These are phyloP conservation scores for Coemansia sp. DNA, from an alignment of 192 early-diverging fungal genomes.

Conservation along the genomic window DNA sequence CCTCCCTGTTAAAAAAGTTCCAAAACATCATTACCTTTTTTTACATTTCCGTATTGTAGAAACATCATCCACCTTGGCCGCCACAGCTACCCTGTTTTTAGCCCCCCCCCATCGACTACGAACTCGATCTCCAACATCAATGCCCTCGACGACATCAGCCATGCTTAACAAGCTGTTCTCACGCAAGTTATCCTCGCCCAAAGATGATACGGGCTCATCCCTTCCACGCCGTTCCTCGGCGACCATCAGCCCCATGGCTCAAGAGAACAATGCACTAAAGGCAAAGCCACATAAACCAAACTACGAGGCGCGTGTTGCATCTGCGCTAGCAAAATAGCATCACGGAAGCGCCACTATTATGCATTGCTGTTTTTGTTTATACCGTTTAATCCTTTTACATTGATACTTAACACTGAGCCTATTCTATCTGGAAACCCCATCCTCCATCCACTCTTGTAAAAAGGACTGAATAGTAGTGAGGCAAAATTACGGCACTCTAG, in stretches of 20 bases:
- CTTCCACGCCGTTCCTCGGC: constrained; percentile 12
- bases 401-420: not conserved
- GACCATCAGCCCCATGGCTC: constrained; percentile 3
- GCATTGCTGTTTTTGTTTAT: constrained; percentile 2
- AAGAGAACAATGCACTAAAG: not conserved
- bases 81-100: not conserved
- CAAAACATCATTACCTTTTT: not conserved
- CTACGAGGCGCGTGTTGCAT: constrained; percentile 22
- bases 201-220: not conserved
- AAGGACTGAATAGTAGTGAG: not conserved
- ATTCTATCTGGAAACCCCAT: not conserved
- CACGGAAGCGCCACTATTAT: not conserved
- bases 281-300: constrained; percentile 4
- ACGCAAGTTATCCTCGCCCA: not conserved
- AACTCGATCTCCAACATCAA: not conserved
- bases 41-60: not conserved
- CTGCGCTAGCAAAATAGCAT: constrained; percentile 16
- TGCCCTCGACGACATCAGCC: not conserved
- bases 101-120: not conserved
- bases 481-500: not conserved
- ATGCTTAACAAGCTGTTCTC: not conserved
- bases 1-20: not conserved
- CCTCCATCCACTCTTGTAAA: not conserved
- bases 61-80: not conserved
- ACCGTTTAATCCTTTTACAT: not conserved